Conservation (phyloP, 1,284 basidiomycete genomes). For the Ustilago xerochloae region DNA sequence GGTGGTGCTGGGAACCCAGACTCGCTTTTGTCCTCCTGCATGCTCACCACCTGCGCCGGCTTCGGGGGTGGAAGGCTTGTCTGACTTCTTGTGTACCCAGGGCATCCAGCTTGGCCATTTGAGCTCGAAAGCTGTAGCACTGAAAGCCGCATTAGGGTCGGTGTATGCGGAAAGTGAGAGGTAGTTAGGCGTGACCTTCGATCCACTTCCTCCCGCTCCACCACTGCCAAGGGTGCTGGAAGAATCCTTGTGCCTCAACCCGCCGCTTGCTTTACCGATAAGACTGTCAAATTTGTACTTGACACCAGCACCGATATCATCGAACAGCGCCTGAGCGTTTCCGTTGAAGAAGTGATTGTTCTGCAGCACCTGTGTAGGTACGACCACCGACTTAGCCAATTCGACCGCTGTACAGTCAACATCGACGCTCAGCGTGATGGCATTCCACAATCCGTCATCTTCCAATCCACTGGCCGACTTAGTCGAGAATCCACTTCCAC, state of each 20-base stretch:
- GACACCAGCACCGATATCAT: constrained; percentile 49
- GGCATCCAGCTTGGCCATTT: constrained; percentile 62
- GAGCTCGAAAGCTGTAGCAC: constrained; percentile 24
- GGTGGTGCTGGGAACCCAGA: constrained; percentile 57
- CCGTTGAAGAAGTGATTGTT: constrained; percentile 55
- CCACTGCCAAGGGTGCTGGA: background rate
- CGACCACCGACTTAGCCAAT: constrained; percentile 47
- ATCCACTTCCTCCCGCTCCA: background rate
- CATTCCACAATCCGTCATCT: constrained; percentile 60
- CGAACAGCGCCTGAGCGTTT: constrained; percentile 42
- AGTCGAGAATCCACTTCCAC: constrained; percentile 19
- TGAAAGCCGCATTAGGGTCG: constrained; percentile 25
- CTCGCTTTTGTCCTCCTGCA: constrained; percentile 48
- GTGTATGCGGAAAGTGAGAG: constrained; percentile 41
- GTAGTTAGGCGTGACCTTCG: constrained; percentile 31
- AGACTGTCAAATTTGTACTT: constrained; percentile 55
- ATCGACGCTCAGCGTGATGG: constrained; percentile 51
- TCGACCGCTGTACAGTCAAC: constrained; percentile 44
- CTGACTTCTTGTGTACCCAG: constrained; percentile 31
- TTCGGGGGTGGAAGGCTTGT: background rate
- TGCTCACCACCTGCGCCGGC: constrained; percentile 12
- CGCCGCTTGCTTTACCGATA: background rate
- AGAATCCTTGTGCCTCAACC: constrained; percentile 15
- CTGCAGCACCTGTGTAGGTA: constrained; percentile 51
- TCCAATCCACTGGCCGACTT: constrained; percentile 16